phyloP scores from a whole-genome alignment of 305 asterid species.

The Fraxinus latifolia region DNA sequence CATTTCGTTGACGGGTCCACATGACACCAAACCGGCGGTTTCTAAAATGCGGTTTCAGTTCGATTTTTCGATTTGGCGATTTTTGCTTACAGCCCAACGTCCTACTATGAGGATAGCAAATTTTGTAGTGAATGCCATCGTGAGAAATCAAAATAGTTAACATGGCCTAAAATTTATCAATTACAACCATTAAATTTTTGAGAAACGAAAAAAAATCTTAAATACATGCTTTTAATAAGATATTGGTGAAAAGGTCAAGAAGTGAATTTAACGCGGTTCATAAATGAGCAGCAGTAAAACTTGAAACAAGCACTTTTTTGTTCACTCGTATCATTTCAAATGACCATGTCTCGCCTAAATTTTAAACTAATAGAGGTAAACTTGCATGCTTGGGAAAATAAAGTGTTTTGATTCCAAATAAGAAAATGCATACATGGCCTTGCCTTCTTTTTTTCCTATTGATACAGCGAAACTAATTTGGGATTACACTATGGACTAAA shows the following conservation, averaged over 20 bases:
- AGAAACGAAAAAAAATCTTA: background rate
- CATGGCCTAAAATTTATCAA: background rate
- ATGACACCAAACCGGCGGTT: too few species aligned
- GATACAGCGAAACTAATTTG: background rate
- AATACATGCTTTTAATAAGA: background rate
- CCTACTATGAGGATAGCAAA: too few species aligned
- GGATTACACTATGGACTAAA: conserved; percentile 6
- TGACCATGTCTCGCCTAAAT: background rate
- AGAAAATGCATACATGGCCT: conserved; percentile 21
- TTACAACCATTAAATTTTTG: background rate
- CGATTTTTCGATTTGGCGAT: too few species aligned
- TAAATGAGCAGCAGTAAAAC: background rate
- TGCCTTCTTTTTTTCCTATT: background rate
- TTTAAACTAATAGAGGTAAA: background rate
- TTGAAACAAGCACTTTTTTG: background rate
- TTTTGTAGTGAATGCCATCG: too few species aligned
- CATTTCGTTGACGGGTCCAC: too few species aligned
- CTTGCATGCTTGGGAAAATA: background rate
- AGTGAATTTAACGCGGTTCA: background rate
- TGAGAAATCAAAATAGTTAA: background rate
- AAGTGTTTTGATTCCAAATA: conserved; percentile 8
- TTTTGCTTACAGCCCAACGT: too few species aligned
- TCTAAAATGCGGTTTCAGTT: too few species aligned
- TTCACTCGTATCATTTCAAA: background rate
- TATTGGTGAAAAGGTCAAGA: background rate